Percentiles rank a stretch among this genome's conserved stretches.
These are phyloP conservation scores for Xylariales sp. DNA, from an alignment of 2,329 filamentous ascomycete species.

Conservation along the genomic window DNA sequence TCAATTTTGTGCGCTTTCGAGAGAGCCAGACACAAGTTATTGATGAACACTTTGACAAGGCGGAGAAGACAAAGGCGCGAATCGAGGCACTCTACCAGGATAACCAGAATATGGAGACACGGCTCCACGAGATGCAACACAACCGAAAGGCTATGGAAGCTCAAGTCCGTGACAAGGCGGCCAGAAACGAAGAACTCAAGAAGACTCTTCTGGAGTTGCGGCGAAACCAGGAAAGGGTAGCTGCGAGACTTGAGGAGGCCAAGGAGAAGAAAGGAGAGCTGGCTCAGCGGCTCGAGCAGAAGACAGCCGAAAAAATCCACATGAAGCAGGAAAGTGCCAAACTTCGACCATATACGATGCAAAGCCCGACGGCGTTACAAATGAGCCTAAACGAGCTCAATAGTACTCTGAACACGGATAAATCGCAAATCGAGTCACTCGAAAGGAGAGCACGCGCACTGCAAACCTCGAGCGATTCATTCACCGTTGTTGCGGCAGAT, in stretches of 20 bases:
- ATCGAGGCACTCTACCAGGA: slow-evolving; percentile 83
- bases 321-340: slow-evolving; percentile 84
- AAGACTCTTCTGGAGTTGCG: slow-evolving; percentile 74
- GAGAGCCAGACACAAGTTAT: slow-evolving; percentile 88
- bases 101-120: slow-evolving; percentile 81
- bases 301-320: slow-evolving; percentile 63
- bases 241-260: slow-evolving; percentile 75
- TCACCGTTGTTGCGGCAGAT: slow-evolving; percentile 77
- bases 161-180: slow-evolving; percentile 78
- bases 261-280: slow-evolving; percentile 76
- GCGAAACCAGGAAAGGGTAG: slow-evolving; percentile 77
- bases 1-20: slow-evolving; percentile 97
- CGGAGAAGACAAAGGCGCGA: slow-evolving; percentile 77
- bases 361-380: slow-evolving; percentile 81
- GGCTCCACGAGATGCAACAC: slow-evolving; percentile 74
- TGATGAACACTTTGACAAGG: slow-evolving; percentile 89
- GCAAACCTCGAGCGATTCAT: slow-evolving; percentile 89
- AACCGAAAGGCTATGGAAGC: slow-evolving; percentile 78
- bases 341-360: slow-evolving; percentile 84
- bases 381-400: slow-evolving; percentile 76
- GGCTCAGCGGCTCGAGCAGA: slow-evolving; percentile 67
- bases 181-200: slow-evolving; percentile 83
- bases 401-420: slow-evolving; percentile 72
- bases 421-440: slow-evolving; percentile 78
- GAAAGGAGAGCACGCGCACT: slow-evolving; percentile 85